Evolutionary conservation across 1,284 basidiomycete genomes (phyloP), one percentile per base, ranked within the genome.

Genomic region (Cystobasidiaceae sp.): DNA sequence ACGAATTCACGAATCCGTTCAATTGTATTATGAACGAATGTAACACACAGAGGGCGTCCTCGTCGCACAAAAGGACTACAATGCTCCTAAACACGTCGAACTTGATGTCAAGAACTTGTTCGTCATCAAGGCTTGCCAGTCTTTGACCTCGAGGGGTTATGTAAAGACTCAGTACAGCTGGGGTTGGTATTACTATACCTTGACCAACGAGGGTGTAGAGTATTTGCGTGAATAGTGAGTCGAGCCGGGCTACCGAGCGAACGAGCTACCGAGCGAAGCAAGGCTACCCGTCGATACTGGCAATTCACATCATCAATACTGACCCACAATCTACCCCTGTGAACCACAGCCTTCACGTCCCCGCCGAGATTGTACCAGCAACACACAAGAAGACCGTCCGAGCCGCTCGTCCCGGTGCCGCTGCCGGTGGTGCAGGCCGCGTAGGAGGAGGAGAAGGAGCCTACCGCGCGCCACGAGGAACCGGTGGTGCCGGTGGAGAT

Each of bases 61-160:
- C 77, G 94, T 98, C 78, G 94, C 94, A 76, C 93, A 96, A 84
- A 98, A 98, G 84, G 93, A 99, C 81, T 97, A 84, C 83, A 94
- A 97, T 78, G 89, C 90, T 68, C 89, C 91, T 65, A 91, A 94
- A 81, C 96, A 99, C 79, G 91, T 96, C 76, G 93, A 97, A 77
- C 86, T 99, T 72, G 89, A 93, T 71, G 87, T 97, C 76, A 89
- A 90, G 73, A 98, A 99, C 82, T 87, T 99, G 72, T 84, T 97
- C 79, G 96, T 98, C 75, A 96, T 99, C 85, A 99, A 98, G 86
- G 92, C 92, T 69, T 87, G 94, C 82, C 94, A 98, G 81, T 93
- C 90, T 80, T 84, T 99, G 74, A 97, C 90, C 77, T 97, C 93
- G 68, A 88, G 85, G 80, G 92, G 93, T 71, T 88, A 84, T 80